Evolutionary conservation across 129 eudicot genomes (phyloP).

Genomic region (Calendula officinalis): DNA sequence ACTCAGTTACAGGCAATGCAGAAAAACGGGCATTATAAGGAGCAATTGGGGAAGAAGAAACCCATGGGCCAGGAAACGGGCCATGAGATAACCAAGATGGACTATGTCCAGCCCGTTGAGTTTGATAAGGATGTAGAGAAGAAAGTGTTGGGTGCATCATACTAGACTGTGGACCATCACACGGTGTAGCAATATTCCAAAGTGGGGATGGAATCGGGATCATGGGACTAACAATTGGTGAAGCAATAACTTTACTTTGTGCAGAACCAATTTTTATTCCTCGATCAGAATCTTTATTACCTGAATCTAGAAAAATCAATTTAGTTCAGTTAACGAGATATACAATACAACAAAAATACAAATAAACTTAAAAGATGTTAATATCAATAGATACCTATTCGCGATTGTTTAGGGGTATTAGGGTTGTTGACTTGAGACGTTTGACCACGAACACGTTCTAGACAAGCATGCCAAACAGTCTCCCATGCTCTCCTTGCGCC

Average conservation of each 20-base stretch:
- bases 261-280: slow-evolving; percentile 39
- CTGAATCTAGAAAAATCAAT: slow-evolving; percentile 31
- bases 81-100: slow-evolving; percentile 76
- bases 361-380: background rate
- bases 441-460: slow-evolving; percentile 59
- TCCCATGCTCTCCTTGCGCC: slow-evolving; percentile 77
- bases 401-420: slow-evolving; percentile 55
- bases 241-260: slow-evolving; percentile 47
- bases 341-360: slow-evolving; percentile 1
- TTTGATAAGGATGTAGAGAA: slow-evolving; percentile 66
- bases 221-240: slow-evolving; percentile 50
- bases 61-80: slow-evolving; percentile 70
- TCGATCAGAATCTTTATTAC: slow-evolving; percentile 46
- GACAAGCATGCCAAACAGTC: slow-evolving; percentile 74
- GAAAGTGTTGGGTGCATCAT: slow-evolving; percentile 45
- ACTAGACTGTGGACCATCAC: slow-evolving; percentile 46
- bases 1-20: slow-evolving; percentile 51
- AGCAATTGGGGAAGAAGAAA: slow-evolving; percentile 65
- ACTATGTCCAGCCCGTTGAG: slow-evolving; percentile 48
- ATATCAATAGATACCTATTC: slow-evolving; percentile 42
- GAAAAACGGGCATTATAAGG: slow-evolving; percentile 45
- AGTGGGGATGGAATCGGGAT: slow-evolving; percentile 83
- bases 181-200: slow-evolving; percentile 75
- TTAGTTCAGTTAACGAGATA: background rate
- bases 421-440: slow-evolving; percentile 44